These are phyloP conservation scores for Elasticomyces elasticus DNA, from an alignment of 495 filamentous ascomycete genomes.

Conservation along the genomic window DNA sequence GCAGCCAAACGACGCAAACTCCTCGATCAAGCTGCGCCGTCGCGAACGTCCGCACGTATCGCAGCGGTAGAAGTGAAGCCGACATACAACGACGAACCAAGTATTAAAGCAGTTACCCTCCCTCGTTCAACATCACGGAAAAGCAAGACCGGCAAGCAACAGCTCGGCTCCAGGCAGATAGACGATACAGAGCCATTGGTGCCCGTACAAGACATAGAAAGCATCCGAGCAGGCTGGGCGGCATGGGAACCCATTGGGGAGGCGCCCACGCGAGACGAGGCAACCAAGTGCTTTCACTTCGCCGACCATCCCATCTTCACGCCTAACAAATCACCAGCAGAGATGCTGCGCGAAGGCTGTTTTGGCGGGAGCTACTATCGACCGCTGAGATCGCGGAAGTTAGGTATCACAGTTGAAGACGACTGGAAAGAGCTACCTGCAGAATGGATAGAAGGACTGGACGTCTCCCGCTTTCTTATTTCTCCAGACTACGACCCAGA, in stretches of 20 bases:
- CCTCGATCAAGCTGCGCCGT: slow-evolving; percentile 15
- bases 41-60: slow-evolving; percentile 32
- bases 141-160: slow-evolving; percentile 1
- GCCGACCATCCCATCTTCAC: slow-evolving; percentile 33
- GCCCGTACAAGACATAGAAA: slow-evolving; percentile 25
- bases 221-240: slow-evolving; percentile 33
- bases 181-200: slow-evolving; percentile 7
- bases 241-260: slow-evolving; percentile 32
- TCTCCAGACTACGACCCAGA: slow-evolving; percentile 33
- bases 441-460: slow-evolving; percentile 33
- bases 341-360: slow-evolving; percentile 38
- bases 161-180: neutral
- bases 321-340: slow-evolving; percentile 41
- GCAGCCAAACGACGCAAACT: slow-evolving; percentile 25
- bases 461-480: slow-evolving; percentile 30
- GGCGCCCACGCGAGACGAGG: slow-evolving; percentile 32
- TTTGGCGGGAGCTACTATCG: slow-evolving; percentile 43
- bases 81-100: slow-evolving; percentile 23
- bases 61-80: slow-evolving; percentile 22
- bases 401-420: slow-evolving; percentile 32
- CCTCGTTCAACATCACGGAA: neutral
- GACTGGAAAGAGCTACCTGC: slow-evolving; percentile 37
- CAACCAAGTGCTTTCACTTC: slow-evolving; percentile 35
- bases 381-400: slow-evolving; percentile 31
- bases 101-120: slow-evolving; percentile 6